phyloP scores from a whole-genome alignment of 305 asterid species.

The Lippia alba region DNA sequence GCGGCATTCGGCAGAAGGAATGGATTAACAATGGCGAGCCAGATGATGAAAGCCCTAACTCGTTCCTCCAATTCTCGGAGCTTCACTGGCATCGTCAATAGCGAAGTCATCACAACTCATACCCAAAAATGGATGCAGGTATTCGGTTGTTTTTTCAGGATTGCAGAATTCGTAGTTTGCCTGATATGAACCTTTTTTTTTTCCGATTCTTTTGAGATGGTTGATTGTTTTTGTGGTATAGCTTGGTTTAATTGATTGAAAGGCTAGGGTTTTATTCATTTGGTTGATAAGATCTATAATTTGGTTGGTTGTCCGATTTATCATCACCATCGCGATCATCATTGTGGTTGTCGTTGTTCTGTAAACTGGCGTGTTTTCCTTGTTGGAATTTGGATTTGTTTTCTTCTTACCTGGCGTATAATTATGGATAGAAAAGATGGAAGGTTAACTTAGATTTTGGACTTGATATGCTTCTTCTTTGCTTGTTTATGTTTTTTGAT shows the following conservation, averaged over 20 bases:
- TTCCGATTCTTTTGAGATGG: not conserved
- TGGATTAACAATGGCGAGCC: slow-evolving; percentile 40
- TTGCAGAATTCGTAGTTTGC: not conserved
- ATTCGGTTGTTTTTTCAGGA: not conserved
- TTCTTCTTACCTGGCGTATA: not conserved
- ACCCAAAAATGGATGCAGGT: slow-evolving; percentile 91
- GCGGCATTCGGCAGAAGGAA: slow-evolving; percentile 50
- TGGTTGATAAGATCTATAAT: slow-evolving; percentile 13
- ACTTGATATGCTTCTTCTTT: not conserved
- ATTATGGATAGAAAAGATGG: not conserved
- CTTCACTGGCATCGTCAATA: slow-evolving; percentile 46
- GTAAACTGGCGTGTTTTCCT: not conserved
- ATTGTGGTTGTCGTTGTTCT: not conserved
- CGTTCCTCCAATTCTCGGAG: slow-evolving; percentile 46
- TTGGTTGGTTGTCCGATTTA: not conserved
- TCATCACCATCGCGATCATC: not conserved
- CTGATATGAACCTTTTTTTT: not conserved
- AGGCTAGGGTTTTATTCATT: not conserved
- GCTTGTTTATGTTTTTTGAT: not conserved
- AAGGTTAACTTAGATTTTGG: not conserved
- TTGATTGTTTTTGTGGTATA: not conserved
- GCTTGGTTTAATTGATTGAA: not conserved
- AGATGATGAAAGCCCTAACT: slow-evolving; percentile 50
- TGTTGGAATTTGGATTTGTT: not conserved
- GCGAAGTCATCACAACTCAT: slow-evolving; percentile 62